Base-by-base conservation (phyloP, 2,329 filamentous ascomycete genomes). In the Sclerotinia glacialis region DNA sequence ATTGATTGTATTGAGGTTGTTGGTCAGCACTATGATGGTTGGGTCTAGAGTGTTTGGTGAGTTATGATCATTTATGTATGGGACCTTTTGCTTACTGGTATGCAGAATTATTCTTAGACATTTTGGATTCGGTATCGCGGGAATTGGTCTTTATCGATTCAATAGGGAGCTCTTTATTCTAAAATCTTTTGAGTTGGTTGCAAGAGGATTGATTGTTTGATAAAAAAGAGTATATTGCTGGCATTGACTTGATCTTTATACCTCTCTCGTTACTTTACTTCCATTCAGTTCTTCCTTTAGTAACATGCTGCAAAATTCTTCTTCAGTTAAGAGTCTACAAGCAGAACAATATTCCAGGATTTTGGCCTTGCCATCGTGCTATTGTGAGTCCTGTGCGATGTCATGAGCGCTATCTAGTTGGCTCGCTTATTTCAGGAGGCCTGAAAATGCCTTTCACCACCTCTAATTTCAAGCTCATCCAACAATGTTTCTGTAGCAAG, bases 371-470 rank as follows among this genome's bases (percentile, higher is more conserved):
- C 7, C n/a, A 34, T 23, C 5, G 28, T 60, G n/a, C 11, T 21
- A 7, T 28, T 6, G 6, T 8, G 6, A 60, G 28, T 60, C 56
- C 56, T 60, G 56, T 34, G n/a, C 42, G 11, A 28, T 60, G 28
- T 47, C 23, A 9, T 47, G 21, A 47, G 37, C 11, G 7, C 28
- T 14, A 18, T 16, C n/a, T 21, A 46, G 37, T 11, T 47, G 42
- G 26, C 42, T 60, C 56, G 56, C 42, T 60, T 60, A 60, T 47
- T 44, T 34, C 12, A 60, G 56, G 56, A 46, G 55, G 42, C 11
- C 11, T 5, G 16, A 44, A 9, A n/a, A 21, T n/a, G 8, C 26
- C 1, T 31, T 31, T 9, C 2, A 28, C 9, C 40, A 44, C 9
- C 23, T 58, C 12, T 44, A 26, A 58, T 58, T 40, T 31, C 23